phyloP scores from a whole-genome alignment of 2,329 filamentous ascomycete genomes.

The Ceratocystis albifundus region DNA sequence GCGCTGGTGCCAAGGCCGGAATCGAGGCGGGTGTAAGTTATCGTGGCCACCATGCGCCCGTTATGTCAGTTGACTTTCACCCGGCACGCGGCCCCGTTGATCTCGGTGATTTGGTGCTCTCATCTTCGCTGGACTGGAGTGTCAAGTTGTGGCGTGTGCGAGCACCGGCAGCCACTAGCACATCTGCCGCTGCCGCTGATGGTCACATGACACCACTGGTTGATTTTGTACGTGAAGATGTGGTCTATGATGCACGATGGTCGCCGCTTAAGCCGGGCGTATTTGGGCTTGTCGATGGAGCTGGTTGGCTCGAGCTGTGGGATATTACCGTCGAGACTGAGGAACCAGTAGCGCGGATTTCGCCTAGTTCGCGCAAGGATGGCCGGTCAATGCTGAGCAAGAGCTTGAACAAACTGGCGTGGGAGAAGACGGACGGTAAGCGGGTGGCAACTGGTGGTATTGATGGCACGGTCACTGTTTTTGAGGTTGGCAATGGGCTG shows the following conservation, averaged over 20 bases:
- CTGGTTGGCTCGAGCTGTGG: conserved; percentile 86
- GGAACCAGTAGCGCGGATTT: conserved; percentile 73
- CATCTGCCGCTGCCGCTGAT: conserved; percentile 38
- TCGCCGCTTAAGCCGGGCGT: conserved; percentile 87
- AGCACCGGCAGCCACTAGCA: conserved; percentile 61
- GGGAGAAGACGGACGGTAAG: conserved; percentile 83
- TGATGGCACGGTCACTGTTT: conserved; percentile 80
- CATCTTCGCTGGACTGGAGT: conserved; percentile 90
- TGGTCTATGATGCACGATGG: conserved; percentile 95
- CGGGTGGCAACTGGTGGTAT: conserved; percentile 82
- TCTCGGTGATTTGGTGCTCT: conserved; percentile 83
- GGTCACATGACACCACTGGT: conserved; percentile 60
- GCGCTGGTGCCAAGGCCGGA: conserved; percentile 90
- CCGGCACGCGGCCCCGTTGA: conserved; percentile 85
- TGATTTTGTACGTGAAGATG: conserved; percentile 85
- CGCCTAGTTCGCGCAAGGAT: conserved; percentile 55
- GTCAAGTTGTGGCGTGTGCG: conserved; percentile 95
- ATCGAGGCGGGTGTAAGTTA: conserved; percentile 84
- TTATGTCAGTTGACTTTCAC: conserved; percentile 95
- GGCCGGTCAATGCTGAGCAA: conserved; percentile 61
- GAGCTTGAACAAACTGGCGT: conserved; percentile 86
- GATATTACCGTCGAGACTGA: conserved; percentile 88
- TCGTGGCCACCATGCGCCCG: conserved; percentile 78
- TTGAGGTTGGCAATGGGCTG: conserved; percentile 73
- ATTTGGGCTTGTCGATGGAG: conserved; percentile 88